phyloP scores from a whole-genome alignment of 2,329 filamentous ascomycete species.

The Penicillium sp. region DNA sequence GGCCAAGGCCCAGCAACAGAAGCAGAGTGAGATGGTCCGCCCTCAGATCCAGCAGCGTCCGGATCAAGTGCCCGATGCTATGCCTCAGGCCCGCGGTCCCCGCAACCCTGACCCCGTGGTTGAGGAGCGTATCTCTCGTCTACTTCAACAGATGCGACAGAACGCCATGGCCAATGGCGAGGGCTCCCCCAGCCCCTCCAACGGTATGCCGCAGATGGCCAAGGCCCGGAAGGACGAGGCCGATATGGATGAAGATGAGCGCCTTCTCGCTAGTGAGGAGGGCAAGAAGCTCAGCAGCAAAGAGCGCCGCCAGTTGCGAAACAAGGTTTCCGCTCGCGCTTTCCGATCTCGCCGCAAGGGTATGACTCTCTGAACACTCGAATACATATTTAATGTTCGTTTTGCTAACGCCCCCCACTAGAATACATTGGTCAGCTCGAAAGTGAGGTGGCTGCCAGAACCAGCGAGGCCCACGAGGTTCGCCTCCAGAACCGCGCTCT shows the following conservation, averaged over 20 bases:
- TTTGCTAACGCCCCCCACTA: conserved; percentile 41
- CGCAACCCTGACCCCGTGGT: conserved; percentile 64
- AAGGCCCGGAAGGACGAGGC: conserved; percentile 90
- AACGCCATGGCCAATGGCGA: conserved; percentile 60
- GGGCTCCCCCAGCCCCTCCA: conserved; percentile 41
- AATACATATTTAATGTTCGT: not conserved
- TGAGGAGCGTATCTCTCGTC: conserved; percentile 90
- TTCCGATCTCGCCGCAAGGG: conserved; percentile 98
- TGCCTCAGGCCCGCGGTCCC: conserved; percentile 34
- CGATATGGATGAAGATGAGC: conserved; percentile 98
- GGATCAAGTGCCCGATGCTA: conserved; percentile 30
- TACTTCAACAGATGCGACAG: conserved; percentile 88
- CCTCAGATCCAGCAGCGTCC: conserved; percentile 52
- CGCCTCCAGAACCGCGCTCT: conserved; percentile 78
- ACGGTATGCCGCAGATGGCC: conserved; percentile 64
- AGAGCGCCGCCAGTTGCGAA: conserved; percentile 92
- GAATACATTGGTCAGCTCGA: conserved; percentile 98
- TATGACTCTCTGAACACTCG: conserved; percentile 49
- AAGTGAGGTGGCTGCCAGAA: conserved; percentile 78
- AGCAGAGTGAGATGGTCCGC: conserved; percentile 59
- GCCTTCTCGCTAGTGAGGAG: conserved; percentile 90
- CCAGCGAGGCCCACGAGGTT: conserved; percentile 78
- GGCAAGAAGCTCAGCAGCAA: conserved; percentile 99
- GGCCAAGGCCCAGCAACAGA: conserved; percentile 69
- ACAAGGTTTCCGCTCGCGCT: conserved; percentile 96